These are phyloP conservation scores for Xylariaceae sp. DNA, from an alignment of 2,329 filamentous ascomycete species.

Conservation along the genomic window DNA sequence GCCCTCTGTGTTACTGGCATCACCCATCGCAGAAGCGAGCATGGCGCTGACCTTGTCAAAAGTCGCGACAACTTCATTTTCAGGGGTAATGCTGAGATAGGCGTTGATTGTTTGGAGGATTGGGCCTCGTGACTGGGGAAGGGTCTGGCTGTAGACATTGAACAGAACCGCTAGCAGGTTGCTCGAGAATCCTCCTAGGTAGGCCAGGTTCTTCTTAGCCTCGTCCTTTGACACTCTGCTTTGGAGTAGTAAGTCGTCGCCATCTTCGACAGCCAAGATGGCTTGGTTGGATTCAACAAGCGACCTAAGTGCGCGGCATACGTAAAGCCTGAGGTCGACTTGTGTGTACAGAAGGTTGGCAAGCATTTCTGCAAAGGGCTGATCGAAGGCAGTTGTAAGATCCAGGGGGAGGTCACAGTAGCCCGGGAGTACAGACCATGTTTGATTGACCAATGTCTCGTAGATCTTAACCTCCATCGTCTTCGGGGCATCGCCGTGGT, in stretches of 20 bases:
- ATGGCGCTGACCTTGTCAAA: slow-evolving; percentile 82
- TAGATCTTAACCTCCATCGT: slow-evolving; percentile 95
- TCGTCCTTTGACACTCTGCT: slow-evolving; percentile 69
- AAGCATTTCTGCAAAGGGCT: slow-evolving; percentile 80
- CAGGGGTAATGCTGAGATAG: slow-evolving; percentile 82
- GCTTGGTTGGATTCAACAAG: slow-evolving; percentile 89
- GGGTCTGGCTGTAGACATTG: slow-evolving; percentile 95
- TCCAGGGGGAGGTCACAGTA: slow-evolving; percentile 93
- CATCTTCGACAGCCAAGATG: slow-evolving; percentile 62
- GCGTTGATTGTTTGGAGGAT: slow-evolving; percentile 94
- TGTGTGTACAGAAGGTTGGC: slow-evolving; percentile 92
- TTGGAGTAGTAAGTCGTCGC: slow-evolving; percentile 70
- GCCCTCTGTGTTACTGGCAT: slow-evolving; percentile 52
- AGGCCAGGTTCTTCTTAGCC: slow-evolving; percentile 74
- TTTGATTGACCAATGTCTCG: slow-evolving; percentile 87
- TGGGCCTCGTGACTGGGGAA: slow-evolving; percentile 84
- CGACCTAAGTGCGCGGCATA: slow-evolving; percentile 81
- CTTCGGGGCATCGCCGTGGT: slow-evolving; percentile 77
- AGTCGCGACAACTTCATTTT: slow-evolving; percentile 73
- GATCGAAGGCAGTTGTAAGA: slow-evolving; percentile 70
- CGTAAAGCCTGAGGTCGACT: slow-evolving; percentile 75
- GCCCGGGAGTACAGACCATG: slow-evolving; percentile 88
- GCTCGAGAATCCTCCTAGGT: slow-evolving; percentile 71
- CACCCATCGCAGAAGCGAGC: slow-evolving; percentile 65
- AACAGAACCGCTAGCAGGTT: slow-evolving; percentile 96